A percentile compares a stretch with the other conserved stretches of the same genome.
Evolutionary conservation across 257 asterid species (phyloP).

Genomic region (Solanum rostratum): DNA sequence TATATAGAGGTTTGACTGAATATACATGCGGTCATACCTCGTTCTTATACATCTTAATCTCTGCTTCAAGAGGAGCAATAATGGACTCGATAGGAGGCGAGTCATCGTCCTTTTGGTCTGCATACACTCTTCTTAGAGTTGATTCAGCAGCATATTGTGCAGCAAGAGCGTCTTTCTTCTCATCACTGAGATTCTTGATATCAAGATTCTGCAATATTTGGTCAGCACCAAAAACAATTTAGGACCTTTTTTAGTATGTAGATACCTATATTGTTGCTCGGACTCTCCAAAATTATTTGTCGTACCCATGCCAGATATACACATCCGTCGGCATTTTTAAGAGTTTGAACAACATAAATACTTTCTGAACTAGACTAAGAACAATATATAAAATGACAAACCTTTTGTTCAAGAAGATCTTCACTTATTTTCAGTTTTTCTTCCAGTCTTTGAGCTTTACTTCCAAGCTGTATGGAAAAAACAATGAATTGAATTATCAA

Average conservation of each 20-base stretch:
- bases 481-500: neutral
- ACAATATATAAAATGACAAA: neutral
- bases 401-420: slow-evolving; percentile 59
- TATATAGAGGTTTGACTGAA: neutral
- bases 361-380: neutral
- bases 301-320: neutral
- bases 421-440: slow-evolving; percentile 46
- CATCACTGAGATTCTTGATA: slow-evolving; percentile 47
- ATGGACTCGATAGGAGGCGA: slow-evolving; percentile 53
- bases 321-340: no score
- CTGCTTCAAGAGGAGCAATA: slow-evolving; percentile 87
- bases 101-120: slow-evolving; percentile 59
- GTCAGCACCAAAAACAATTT: neutral
- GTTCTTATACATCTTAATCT: slow-evolving; percentile 57
- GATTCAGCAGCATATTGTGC: slow-evolving; percentile 93
- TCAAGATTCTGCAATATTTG: slow-evolving; percentile 54
- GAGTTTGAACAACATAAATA: no score
- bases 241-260: neutral
- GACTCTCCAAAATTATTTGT: neutral
- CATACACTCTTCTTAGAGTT: slow-evolving; percentile 76
- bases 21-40: slow-evolving; percentile 32
- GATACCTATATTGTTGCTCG: neutral
- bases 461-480: slow-evolving; percentile 32
- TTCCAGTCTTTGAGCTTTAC: slow-evolving; percentile 41
- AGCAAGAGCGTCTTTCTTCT: slow-evolving; percentile 60